Base-by-base conservation (phyloP, 176 grass and related monocot genomes). In the Eragrostis nindensis region DNA sequence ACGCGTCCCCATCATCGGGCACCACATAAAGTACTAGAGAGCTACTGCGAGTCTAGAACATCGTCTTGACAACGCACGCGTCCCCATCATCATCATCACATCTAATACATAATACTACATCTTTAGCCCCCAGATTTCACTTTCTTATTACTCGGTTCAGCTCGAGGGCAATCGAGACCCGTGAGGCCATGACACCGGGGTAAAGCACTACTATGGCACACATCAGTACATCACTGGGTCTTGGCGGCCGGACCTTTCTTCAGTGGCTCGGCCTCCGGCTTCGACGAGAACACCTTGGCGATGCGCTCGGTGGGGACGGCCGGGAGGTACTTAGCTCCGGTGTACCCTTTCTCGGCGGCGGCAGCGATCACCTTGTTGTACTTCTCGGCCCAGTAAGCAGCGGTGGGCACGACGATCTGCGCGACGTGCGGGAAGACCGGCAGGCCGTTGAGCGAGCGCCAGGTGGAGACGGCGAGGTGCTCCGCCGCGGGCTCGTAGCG, bases 401-500 rank as follows among this genome's bases (percentile, higher is more conserved):
- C 96, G 19, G 84, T 93, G 40, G 96, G 90, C 18, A 95, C 81
- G 48, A 73, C 73, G 71, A 95, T 84, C 29, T 95, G 89, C 30
- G 90, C 88, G 44, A 79, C 82, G 55, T 91, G 93, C 29, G 82
- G 86, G 87, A 99, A 87, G 16, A 99, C 38, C 10, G 96, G 96
- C 11, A 99, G 90, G 54, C 30, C 43, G 80, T 95, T 99, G 29
- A 99, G 86, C 24, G 78, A 82, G 78, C 89, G 90, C 96, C 96
- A 99, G 63, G 69, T 64, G 22, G 86, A 82, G 45, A 90, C 90
- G 53, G 88, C 90, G 38, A 89, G 84, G 74, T 91, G 84, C 88
- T 99, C 92, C 22, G 88, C 88, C 85, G 71, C 74, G 16, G 86
- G 96, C 68, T 93, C 90, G 75, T 93, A 99, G 29, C 86, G 69